These are phyloP conservation scores for Yamadazyma diospyri DNA, from an alignment of 1,139 yeast species.

Conservation along the genomic window DNA sequence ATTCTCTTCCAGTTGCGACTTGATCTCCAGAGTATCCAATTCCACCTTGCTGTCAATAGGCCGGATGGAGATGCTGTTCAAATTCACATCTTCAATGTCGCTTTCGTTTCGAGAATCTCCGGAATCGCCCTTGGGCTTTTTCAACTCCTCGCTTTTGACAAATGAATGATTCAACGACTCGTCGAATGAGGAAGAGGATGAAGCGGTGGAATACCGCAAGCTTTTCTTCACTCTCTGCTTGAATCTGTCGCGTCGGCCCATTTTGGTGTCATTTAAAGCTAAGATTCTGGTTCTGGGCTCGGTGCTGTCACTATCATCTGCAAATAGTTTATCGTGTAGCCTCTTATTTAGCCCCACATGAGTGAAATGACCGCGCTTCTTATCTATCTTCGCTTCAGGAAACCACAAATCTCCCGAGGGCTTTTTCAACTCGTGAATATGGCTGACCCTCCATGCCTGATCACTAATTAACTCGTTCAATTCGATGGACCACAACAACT, in stretches of 20 bases:
- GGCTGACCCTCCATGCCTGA: slow-evolving; percentile 60
- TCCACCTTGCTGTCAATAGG: slow-evolving; percentile 11
- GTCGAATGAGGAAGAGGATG: slow-evolving; percentile 9
- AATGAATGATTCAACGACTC: slow-evolving; percentile 5
- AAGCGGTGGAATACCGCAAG: slow-evolving; percentile 10
- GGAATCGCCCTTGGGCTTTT: not conserved
- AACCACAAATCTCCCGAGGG: slow-evolving; percentile 61
- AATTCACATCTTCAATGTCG: slow-evolving; percentile 7
- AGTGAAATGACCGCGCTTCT: not conserved
- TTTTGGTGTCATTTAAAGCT: slow-evolving; percentile 6
- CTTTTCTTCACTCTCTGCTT: slow-evolving; percentile 11
- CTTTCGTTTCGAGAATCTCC: not conserved
- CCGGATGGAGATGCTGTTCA: slow-evolving; percentile 11
- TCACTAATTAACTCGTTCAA: slow-evolving; percentile 62
- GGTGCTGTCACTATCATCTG: slow-evolving; percentile 13
- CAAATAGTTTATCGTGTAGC: slow-evolving; percentile 32
- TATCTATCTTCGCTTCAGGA: slow-evolving; percentile 25
- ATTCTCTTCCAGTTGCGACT: not conserved
- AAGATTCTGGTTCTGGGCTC: slow-evolving; percentile 3
- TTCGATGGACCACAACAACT: slow-evolving; percentile 63
- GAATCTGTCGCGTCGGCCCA: slow-evolving; percentile 12
- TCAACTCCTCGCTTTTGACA: not conserved
- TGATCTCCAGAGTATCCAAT: slow-evolving; percentile 5
- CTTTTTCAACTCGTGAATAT: slow-evolving; percentile 57
- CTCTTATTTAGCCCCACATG: slow-evolving; percentile 11